Conservation (phyloP, 2,329 filamentous ascomycete species). For the Penicillium hesseltinei region DNA sequence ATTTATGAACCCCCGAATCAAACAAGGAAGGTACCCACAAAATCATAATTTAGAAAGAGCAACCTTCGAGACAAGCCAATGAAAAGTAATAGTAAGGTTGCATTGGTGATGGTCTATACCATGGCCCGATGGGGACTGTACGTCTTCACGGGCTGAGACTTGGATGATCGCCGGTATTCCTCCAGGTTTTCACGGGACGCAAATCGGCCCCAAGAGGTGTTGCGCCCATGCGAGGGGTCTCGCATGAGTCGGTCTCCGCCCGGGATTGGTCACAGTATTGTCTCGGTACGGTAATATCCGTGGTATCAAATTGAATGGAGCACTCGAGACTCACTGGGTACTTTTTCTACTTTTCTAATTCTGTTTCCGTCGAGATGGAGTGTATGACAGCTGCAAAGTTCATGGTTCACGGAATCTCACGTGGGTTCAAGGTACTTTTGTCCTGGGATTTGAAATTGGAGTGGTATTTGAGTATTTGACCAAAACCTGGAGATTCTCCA, state of each 20-base stretch:
- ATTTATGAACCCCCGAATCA: conserved; percentile 15
- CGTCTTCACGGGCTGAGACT: background rate
- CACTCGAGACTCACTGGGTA: background rate
- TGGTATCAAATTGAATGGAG: background rate
- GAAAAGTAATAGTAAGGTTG: background rate
- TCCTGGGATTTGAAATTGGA: background rate
- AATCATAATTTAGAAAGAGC: background rate
- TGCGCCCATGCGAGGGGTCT: background rate
- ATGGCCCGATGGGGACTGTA: background rate
- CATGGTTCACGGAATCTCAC: background rate
- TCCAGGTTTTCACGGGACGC: background rate
- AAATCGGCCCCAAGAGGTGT: background rate
- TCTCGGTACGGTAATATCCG: background rate
- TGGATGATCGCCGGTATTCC: background rate
- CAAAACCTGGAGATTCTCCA: conserved; percentile 8
- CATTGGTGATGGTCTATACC: conserved; percentile 4
- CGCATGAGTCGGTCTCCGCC: background rate
- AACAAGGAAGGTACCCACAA: conserved; percentile 1
- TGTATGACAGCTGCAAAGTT: background rate
- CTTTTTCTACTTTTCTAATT: background rate
- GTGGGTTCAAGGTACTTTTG: background rate
- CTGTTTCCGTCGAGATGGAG: background rate
- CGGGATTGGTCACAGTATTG: background rate
- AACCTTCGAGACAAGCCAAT: background rate
- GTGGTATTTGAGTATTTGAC: background rate